Percentiles rank a stretch among this genome's conserved stretches.
These are phyloP conservation scores for Naumovozyma dairenensis DNA, from an alignment of 805 yeast genomes.

Conservation along the genomic window DNA sequence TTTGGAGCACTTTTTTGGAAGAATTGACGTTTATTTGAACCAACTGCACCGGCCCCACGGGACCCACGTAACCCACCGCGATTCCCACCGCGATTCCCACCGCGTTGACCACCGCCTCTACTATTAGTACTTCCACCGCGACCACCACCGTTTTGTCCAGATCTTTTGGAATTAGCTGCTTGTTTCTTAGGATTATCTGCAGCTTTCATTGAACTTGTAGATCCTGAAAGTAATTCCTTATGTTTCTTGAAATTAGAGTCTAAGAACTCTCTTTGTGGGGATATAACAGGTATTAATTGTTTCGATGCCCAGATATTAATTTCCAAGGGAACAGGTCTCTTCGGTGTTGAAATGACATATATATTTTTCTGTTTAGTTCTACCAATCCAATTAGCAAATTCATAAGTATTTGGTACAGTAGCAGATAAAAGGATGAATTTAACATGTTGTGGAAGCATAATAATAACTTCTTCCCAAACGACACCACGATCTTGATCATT, in stretches of 20 bases:
- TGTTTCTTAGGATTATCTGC: constrained; percentile 13
- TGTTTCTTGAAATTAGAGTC: constrained; percentile 56
- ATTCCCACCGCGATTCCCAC: constrained; percentile 22
- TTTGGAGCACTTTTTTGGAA: constrained; percentile 57
- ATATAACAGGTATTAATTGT: constrained; percentile 62
- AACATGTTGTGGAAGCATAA: constrained; percentile 94
- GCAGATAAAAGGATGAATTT: constrained; percentile 87
- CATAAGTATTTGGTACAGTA: constrained; percentile 96
- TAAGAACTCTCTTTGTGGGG: constrained; percentile 59
- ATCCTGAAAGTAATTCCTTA: constrained; percentile 39
- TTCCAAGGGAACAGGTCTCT: constrained; percentile 93
- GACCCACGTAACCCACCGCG: constrained; percentile 30
- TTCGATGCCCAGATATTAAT: constrained; percentile 78
- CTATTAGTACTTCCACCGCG: constrained; percentile 21
- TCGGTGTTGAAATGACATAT: constrained; percentile 90
- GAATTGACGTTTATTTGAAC: constrained; percentile 28
- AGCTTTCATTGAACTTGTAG: constrained; percentile 21
- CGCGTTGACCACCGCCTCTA: constrained; percentile 21
- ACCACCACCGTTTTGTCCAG: constrained; percentile 20
- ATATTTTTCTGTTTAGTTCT: constrained; percentile 93
- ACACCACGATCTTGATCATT: constrained; percentile 97
- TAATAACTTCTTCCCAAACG: constrained; percentile 98
- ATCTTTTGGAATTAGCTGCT: constrained; percentile 27
- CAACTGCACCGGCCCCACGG: constrained; percentile 34
- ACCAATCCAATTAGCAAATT: constrained; percentile 98